A percentile compares a stretch with the other conserved stretches of the same genome.
These are phyloP conservation scores for Ceratocystis cacaofunesta DNA, from an alignment of 2,329 filamentous ascomycete genomes.

Conservation along the genomic window DNA sequence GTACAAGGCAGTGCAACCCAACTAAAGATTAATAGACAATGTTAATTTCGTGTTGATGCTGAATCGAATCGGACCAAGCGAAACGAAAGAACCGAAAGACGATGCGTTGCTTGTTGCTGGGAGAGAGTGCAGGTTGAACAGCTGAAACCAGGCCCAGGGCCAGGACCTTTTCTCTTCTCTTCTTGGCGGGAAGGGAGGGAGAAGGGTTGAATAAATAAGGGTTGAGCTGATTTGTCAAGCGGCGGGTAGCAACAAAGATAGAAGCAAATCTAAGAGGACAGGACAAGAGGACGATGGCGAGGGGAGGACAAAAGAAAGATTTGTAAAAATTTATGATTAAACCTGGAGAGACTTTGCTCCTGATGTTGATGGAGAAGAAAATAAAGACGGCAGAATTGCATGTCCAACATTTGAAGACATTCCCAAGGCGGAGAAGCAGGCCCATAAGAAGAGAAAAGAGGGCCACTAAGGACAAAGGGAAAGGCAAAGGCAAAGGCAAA, in stretches of 20 bases:
- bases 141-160: neutral
- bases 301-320: neutral
- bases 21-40: no score
- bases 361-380: neutral
- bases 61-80: neutral
- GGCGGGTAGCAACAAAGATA: neutral
- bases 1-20: neutral
- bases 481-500: no score
- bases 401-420: neutral
- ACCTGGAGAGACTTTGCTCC: neutral
- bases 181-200: neutral
- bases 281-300: neutral
- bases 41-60: neutral
- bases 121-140: neutral
- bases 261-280: neutral
- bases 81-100: slow-evolving; percentile 5
- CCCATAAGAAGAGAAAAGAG: no score
- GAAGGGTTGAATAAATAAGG: neutral
- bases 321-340: no score
- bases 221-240: neutral
- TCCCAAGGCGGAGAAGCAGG: neutral
- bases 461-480: no score
- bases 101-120: neutral
- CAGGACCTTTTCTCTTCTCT: neutral
- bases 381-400: neutral